Base-by-base conservation (phyloP, 139 green algal genomes). In the Microglena sp. region DNA sequence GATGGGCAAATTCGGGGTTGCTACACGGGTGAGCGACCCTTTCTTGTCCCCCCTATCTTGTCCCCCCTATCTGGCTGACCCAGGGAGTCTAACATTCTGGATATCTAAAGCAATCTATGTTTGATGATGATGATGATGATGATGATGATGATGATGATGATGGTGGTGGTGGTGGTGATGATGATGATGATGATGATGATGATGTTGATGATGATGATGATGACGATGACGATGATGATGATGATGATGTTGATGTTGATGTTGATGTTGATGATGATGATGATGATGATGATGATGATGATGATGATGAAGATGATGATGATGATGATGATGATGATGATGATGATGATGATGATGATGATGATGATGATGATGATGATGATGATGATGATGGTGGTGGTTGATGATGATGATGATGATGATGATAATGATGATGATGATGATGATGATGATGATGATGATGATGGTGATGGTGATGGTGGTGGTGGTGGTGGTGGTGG, bases 181-280 rank as follows among this genome's bases (percentile, higher is more conserved):
- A 50, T 50, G 40, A 50, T 50, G 40, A 50, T 50, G 40, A 50
- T 50, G 40, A 50, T 50, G 40, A 50, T 50, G 40, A 50, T 50
- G 40, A 50, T 50, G 40, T 24, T 50, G 40, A 50, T 50, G 40
- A 50, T 50, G 40, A 50, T 50, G 40, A 50, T 50, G 40, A 50
- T 50, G 40, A 50, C 15, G 40, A 50, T 50, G 40, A 50, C 15
- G 40, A 50, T 50, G 40, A 50, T 50, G 40, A 50, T 50, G 40
- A 50, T 50, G 40, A 50, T 50, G 40, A 50, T 50, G 40, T 24
- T 50, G 40, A 50, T 50, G 40, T 24, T 50, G 40, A 50, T 50
- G 40, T 24, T 50, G 40, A 50, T 50, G 40, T 24, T 50, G 40
- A 50, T 50, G 40, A 50, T 50, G 40, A 50, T 50, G 40, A 50